Conservation (phyloP, 2,329 filamentous ascomycete species). For the Diplocarpon rosae region DNA sequence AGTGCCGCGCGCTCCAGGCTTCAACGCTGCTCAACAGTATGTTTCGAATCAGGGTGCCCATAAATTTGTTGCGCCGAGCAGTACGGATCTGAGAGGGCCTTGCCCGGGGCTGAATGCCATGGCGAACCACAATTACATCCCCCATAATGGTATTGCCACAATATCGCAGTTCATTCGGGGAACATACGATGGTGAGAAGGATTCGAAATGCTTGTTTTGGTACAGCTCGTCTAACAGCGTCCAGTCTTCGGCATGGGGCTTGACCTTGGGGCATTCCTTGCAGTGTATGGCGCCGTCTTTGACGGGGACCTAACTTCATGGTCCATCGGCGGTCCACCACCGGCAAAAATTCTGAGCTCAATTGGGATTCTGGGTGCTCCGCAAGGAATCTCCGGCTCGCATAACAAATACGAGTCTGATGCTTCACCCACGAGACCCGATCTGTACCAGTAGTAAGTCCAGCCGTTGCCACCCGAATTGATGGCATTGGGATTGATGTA, state of each 20-base stretch:
- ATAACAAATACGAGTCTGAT: conserved; percentile 45
- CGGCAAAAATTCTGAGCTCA: conserved; percentile 21
- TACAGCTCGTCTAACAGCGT: background rate
- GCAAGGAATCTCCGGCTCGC: conserved; percentile 38
- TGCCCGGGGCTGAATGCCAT: conserved; percentile 34
- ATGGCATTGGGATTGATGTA: background rate
- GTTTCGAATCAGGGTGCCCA: conserved; percentile 14
- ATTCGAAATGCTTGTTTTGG: no score
- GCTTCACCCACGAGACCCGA: conserved; percentile 41
- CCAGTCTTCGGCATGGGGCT: conserved; percentile 35
- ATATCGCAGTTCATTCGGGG: conserved; percentile 26
- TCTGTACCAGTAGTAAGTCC: conserved; percentile 32
- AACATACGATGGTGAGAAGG: conserved; percentile 18
- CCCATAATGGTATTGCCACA: conserved; percentile 29
- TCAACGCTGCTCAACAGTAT: conserved; percentile 16
- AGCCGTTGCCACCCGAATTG: background rate
- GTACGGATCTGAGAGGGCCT: conserved; percentile 15
- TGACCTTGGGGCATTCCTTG: conserved; percentile 31
- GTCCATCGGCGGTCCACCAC: conserved; percentile 39
- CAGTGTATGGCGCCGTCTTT: conserved; percentile 34
- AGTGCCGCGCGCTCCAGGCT: conserved; percentile 7
- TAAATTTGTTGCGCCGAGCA: conserved; percentile 14
- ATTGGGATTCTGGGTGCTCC: conserved; percentile 29
- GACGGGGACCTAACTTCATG: conserved; percentile 39
- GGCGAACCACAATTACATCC: conserved; percentile 34